Evolutionary conservation across 2,329 filamentous ascomycete species (phyloP), one percentile per base, ranked within the genome.

Genomic region (Huntiella omanensis): DNA sequence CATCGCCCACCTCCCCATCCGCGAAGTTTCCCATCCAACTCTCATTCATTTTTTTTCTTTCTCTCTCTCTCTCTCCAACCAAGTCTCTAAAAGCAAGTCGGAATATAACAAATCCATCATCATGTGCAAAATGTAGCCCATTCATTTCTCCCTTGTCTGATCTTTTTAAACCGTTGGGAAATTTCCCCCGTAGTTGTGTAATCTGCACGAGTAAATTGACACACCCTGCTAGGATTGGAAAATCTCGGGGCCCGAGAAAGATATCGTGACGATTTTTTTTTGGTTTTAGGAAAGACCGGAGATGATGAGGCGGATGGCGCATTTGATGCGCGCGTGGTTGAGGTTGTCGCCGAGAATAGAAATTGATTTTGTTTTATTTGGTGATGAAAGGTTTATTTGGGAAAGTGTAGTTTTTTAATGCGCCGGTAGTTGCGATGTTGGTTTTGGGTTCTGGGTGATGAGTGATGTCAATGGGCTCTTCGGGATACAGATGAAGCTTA

Each of bases 1-100:
- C 40, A 28, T 28, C 40, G 40, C 40, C 40, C 40, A 41, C 40
- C 40, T 41, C 32, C 11, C 32, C 32, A 12, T n/a, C 12, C 19
- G n/a, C 4, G 8, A 22, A 28, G 12, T 41, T 17, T 41, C 17
- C 39, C 19, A 11, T 17, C n/a, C 40, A 41, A 32, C 40, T 41
- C 40, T 41, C 40, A n/a, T 41, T 41, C 40, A 41, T 41, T 41
- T 41, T 40, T 16, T 17, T 8, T n/a, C n/a, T 16, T 19, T 5
- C n/a, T n/a, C n/a, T n/a, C n/a, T n/a, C n/a, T n/a, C n/a, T n/a
- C n/a, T n/a, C n/a, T n/a, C n/a, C n/a, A n/a, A n/a, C n/a, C n/a
- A 4, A 11, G 4, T 15, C 8, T 19, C 8, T 11, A 33, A 33
- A 10, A 41, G 13, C 8, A 17, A 15, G 40, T n/a, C 7, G 2